phyloP scores from a whole-genome alignment of 257 asterid genomes.

The Schizonepeta tenuifolia region DNA sequence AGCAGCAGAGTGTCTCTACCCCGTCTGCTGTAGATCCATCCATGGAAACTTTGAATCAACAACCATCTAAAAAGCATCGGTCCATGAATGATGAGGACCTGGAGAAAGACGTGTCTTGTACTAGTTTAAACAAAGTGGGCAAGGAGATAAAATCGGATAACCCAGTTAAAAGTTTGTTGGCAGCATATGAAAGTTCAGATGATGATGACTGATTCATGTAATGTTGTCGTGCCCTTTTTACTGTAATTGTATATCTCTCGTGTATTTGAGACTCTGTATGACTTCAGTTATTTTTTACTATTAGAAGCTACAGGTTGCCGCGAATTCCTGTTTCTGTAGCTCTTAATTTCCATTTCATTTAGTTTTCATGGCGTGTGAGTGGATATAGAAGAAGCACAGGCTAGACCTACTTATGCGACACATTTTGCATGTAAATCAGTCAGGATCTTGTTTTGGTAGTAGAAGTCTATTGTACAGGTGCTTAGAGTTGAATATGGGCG shows the following conservation, averaged over 20 bases:
- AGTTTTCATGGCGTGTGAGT: not conserved
- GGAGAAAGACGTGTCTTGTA: constrained; percentile 38
- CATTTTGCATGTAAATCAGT: not conserved
- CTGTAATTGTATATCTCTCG: constrained; percentile 23
- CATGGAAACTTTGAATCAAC: constrained; percentile 35
- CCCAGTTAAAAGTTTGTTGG: constrained; percentile 77
- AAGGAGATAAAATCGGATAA: constrained; percentile 50
- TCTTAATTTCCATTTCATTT: not conserved
- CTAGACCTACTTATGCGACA: not conserved
- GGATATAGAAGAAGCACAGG: not conserved
- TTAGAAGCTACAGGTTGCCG: constrained; percentile 15
- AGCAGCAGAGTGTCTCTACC: constrained; percentile 55
- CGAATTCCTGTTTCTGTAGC: no score
- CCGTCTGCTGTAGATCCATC: constrained; percentile 39
- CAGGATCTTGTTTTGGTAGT: not conserved
- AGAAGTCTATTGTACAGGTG: constrained; percentile 18
- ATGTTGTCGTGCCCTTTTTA: constrained; percentile 18
- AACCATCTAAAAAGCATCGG: constrained; percentile 40
- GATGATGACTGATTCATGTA: constrained; percentile 64
- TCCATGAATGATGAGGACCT: constrained; percentile 35
- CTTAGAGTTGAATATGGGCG: not conserved
- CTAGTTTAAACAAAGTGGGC: constrained; percentile 37
- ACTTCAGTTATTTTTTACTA: constrained; percentile 5
- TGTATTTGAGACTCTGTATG: constrained; percentile 13
- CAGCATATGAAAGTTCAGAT: constrained; percentile 82